A percentile compares a stretch with the other conserved stretches of the same genome.
phyloP scores from a whole-genome alignment of 2,329 filamentous ascomycete species.

The Fusarium sambucinum region DNA sequence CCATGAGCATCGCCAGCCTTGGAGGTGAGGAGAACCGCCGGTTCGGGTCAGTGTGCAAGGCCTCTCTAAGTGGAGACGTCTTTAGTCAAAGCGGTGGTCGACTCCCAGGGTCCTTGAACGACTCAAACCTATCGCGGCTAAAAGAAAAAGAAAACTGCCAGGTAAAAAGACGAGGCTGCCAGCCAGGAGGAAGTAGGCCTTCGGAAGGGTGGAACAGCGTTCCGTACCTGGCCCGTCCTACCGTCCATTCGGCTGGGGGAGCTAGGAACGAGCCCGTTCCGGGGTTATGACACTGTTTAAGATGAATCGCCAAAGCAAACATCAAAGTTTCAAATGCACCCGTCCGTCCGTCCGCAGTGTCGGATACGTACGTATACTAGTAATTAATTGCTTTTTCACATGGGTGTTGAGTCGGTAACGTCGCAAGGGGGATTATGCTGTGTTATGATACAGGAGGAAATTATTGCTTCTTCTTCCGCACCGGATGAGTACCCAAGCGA shows the following conservation, averaged over 20 bases:
- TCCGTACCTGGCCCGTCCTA: constrained; percentile 25
- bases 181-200: constrained; percentile 5
- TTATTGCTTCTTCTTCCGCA: constrained; percentile 10
- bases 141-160: constrained; percentile 1
- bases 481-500: constrained; percentile 24
- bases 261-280: constrained; percentile 31
- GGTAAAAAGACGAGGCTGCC: constrained; percentile 2
- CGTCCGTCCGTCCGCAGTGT: constrained; percentile 16
- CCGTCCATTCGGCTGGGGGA: constrained; percentile 14
- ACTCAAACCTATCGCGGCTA: constrained; percentile 28
- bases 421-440: not conserved
- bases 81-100: constrained; percentile 7
- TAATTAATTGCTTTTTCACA: constrained; percentile 14
- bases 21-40: constrained; percentile 34
- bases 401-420: constrained; percentile 23
- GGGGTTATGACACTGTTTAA: constrained; percentile 6
- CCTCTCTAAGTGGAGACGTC: constrained; percentile 9
- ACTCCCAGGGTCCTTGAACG: constrained; percentile 4
- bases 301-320: constrained; percentile 35
- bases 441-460: constrained; percentile 5
- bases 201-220: constrained; percentile 31
- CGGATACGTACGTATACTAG: constrained; percentile 2
- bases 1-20: constrained; percentile 31
- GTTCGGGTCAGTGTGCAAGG: constrained; percentile 38
- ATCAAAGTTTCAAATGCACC: constrained; percentile 34